Evolutionary conservation across 768 basidiomycete species (phyloP), one percentile per base, ranked within the genome.

Genomic region (Boletellus ananiceps): DNA sequence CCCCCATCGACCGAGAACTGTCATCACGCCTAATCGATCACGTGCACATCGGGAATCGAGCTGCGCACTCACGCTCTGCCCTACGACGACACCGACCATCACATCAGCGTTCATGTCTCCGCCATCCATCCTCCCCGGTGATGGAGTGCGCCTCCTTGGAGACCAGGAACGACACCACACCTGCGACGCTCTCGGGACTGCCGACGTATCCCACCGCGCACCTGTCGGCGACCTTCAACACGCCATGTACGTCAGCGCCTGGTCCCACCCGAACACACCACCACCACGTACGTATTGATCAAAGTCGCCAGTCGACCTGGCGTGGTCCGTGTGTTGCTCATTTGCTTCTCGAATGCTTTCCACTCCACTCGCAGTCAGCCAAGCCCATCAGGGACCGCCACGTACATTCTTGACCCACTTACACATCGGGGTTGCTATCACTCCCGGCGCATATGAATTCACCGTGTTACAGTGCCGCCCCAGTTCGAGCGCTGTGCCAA

Each of bases 151-250:
- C 19, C 19, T 60, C 64, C 52, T 61, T 64, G 15, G 67, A 63
- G 18, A 59, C 64, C 12, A 72, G 52, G 42, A 59, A 69, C 13
- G 65, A 66, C 18, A 68, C 62, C 4, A 64, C 27, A n/a, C 56
- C 19, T 19, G 19, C 61, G 13, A 67, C 57, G 18, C 65, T 58
- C 18, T 57, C 54, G 2, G 57, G 27, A 25, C 16, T 9, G 25
- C 5, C 19, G 19, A 19, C 19, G 19, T 3, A 19, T 3, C 39
- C 31, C 4, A 25, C 23, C 23, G 23, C 6, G 23, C 23, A 25
- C 23, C 23, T 23, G n/a, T n/a, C n/a, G n/a, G n/a, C n/a, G n/a
- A n/a, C n/a, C n/a, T n/a, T n/a, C 19, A 19, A 19, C 19, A 19
- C 19, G 19, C 23, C 5, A 25, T 7, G 23, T 25, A 25, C 23